Conservation (phyloP, 108 stramenopile species). For the Nitzschia sp. region DNA sequence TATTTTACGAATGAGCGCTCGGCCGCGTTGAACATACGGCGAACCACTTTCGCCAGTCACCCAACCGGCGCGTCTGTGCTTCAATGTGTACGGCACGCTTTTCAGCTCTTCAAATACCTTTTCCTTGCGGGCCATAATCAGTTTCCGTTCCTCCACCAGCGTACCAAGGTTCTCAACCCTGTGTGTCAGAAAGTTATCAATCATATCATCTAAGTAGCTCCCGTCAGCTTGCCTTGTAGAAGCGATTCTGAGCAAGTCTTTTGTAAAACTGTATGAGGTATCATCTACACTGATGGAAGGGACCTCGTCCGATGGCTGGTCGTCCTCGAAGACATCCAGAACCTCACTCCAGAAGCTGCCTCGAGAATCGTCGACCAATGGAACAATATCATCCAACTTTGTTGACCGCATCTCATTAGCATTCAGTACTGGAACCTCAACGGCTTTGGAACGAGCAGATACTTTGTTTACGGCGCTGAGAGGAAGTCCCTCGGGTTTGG, state of each 20-base stretch:
- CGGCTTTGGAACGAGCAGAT: too few species aligned
- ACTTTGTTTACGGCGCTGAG: too few species aligned
- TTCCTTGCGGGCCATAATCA: not conserved
- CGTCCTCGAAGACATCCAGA: conserved; percentile 2
- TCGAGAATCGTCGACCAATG: conserved; percentile 1
- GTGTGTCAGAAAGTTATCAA: not conserved
- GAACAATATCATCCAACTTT: too few species aligned
- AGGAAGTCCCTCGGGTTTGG: too few species aligned
- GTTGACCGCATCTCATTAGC: too few species aligned
- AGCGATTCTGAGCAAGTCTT: not conserved
- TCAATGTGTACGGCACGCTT: not conserved
- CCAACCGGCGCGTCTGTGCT: not conserved
- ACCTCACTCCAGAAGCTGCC: conserved; percentile 1
- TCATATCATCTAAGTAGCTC: conserved; percentile 4
- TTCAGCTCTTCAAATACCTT: not conserved
- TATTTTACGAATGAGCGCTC: conserved; percentile 8
- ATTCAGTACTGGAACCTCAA: too few species aligned
- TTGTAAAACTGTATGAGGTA: not conserved
- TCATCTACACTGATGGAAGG: not conserved
- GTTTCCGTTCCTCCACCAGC: conserved; percentile 1
- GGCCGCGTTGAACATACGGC: not conserved
- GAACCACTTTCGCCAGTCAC: not conserved
- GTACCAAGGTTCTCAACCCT: not conserved
- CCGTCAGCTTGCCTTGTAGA: not conserved
- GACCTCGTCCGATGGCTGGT: not conserved